A percentile compares a stretch with the other conserved stretches of the same genome.
Conservation (phyloP, 352 stramenopile genomes). For the Phytophthora hibernalis region DNA sequence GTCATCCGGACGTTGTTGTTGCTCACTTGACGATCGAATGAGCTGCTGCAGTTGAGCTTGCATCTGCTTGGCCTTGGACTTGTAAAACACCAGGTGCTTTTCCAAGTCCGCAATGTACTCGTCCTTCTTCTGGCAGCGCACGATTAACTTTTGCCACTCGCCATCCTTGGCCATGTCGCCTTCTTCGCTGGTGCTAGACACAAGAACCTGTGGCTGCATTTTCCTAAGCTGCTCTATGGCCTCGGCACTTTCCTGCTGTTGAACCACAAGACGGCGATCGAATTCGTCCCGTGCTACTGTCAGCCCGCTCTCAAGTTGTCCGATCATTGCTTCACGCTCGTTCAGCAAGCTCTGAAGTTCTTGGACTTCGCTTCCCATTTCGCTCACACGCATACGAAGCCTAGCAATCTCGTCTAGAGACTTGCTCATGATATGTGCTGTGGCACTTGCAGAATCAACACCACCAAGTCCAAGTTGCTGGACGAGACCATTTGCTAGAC, state of each 20-base stretch:
- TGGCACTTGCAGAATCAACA: conserved; percentile 1
- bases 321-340: conserved; percentile 56
- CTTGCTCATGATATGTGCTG: conserved; percentile 47
- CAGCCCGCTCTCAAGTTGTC: conserved; percentile 71
- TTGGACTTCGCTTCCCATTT: conserved; percentile 47
- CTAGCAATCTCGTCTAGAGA: conserved; percentile 62
- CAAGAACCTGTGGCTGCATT: conserved; percentile 45
- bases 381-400: conserved; percentile 53
- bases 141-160: conserved; percentile 79
- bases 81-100: conserved; percentile 89
- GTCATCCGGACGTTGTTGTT: conserved; percentile 40
- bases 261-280: conserved; percentile 62
- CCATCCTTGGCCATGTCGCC: conserved; percentile 33
- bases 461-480: conserved; percentile 34
- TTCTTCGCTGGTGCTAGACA: conserved; percentile 12
- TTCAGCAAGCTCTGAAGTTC: conserved; percentile 47
- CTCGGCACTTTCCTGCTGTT: conserved; percentile 54
- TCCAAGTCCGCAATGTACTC: conserved; percentile 86
- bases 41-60: conserved; percentile 84
- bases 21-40: conserved; percentile 62
- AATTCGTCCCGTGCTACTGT: conserved; percentile 73
- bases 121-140: conserved; percentile 79
- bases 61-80: conserved; percentile 88
- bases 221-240: conserved; percentile 46
- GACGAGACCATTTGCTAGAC: conserved; percentile 38